Evolutionary conservation across 2,329 filamentous ascomycete species (phyloP).

Genomic region (Parasarocladium wereldwijsianum): DNA sequence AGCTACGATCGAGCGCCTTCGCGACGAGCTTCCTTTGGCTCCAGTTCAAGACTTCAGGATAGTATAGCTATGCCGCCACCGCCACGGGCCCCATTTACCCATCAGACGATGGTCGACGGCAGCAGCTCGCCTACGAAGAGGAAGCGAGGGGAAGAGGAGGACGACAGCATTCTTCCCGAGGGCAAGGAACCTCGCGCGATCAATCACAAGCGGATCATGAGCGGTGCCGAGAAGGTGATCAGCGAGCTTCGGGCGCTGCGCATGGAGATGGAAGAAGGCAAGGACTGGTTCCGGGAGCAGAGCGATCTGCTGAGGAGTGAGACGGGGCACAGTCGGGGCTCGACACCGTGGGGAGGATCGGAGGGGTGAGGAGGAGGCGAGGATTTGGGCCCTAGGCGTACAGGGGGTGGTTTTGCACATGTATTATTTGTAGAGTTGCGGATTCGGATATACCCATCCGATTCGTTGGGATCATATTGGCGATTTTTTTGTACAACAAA

Average conservation of each 20-base stretch:
- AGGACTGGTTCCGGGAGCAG: constrained; percentile 31
- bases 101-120: constrained; percentile 7
- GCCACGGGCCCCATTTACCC: background rate
- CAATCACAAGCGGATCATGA: constrained; percentile 25
- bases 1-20: constrained; percentile 5
- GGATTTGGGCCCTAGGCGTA: no score
- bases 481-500: no score
- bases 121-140: constrained; percentile 9
- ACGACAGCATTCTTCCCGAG: constrained; percentile 5
- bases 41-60: constrained; percentile 7
- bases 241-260: constrained; percentile 25
- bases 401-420: no score
- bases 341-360: constrained; percentile 21
- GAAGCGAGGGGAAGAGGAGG: constrained; percentile 9
- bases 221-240: constrained; percentile 20
- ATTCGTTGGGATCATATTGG: no score
- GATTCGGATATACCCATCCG: no score
- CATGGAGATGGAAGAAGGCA: constrained; percentile 29
- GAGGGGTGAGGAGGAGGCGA: no score
- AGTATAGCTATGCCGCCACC: constrained; percentile 2
- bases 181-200: constrained; percentile 7
- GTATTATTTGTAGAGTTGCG: no score
- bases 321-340: constrained; percentile 14
- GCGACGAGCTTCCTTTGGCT: constrained; percentile 13
- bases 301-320: constrained; percentile 26